Conservation (phyloP, 768 basidiomycete genomes). For the Lactarius akahatsu region DNA sequence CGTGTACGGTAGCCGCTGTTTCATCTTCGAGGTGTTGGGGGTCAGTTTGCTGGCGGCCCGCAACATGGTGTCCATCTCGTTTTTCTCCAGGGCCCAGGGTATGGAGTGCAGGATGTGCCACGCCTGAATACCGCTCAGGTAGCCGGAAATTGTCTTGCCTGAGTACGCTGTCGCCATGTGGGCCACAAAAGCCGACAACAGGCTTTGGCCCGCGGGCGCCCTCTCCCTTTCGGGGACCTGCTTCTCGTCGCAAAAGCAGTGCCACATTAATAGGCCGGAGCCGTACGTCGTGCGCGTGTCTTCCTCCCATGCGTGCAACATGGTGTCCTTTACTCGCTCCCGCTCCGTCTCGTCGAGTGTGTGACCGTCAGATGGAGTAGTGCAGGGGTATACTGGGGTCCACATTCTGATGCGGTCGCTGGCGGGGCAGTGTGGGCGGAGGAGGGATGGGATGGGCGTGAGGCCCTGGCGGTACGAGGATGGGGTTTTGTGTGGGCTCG, state of each 20-base stretch:
- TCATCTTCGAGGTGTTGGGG: conserved; percentile 35
- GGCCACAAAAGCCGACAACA: conserved; percentile 33
- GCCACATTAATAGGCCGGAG: conserved; percentile 39
- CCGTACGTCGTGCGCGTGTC: too few species aligned
- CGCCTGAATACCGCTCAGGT: conserved; percentile 40
- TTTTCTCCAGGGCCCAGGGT: conserved; percentile 34
- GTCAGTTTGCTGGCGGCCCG: conserved; percentile 35
- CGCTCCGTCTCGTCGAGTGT: too few species aligned
- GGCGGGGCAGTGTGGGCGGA: conserved; percentile 24
- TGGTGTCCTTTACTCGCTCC: too few species aligned
- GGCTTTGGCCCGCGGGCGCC: conserved; percentile 32
- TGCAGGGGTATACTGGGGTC: too few species aligned
- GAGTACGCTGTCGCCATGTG: conserved; percentile 36
- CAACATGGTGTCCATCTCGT: conserved; percentile 35
- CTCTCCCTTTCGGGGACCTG: conserved; percentile 36
- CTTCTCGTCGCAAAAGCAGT: conserved; percentile 41
- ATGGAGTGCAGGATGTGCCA: conserved; percentile 49
- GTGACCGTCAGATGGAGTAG: too few species aligned
- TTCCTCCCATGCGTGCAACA: too few species aligned
- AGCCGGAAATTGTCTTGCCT: conserved; percentile 39
- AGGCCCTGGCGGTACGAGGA: neutral
- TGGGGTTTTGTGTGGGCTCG: neutral
- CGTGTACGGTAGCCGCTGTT: conserved; percentile 37
- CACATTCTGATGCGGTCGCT: too few species aligned
- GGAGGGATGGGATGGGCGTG: neutral